Percentiles rank a stretch among this genome's conserved stretches.
These are phyloP conservation scores for Xylaria sp. DNA, from an alignment of 2,329 filamentous ascomycete species.

Conservation along the genomic window DNA sequence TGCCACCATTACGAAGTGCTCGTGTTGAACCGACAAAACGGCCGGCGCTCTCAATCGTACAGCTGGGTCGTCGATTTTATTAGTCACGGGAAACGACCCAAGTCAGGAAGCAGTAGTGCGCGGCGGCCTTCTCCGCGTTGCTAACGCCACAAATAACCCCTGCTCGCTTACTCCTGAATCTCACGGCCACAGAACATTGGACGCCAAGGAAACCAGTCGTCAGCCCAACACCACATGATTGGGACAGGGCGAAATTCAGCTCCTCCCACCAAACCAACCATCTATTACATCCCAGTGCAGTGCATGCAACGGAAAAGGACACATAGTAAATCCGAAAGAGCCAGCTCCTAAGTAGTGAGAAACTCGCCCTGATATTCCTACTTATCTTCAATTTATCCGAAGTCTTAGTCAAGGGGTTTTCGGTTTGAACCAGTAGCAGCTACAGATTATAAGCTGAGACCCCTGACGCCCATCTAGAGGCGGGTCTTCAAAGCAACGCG, in stretches of 20 bases:
- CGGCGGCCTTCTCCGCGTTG: constrained; percentile 26
- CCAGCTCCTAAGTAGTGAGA: background rate
- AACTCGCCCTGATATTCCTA: background rate
- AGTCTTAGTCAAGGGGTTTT: background rate
- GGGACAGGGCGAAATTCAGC: constrained; percentile 32
- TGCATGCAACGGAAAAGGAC: background rate
- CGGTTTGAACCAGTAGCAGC: background rate
- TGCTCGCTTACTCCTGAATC: constrained; percentile 35
- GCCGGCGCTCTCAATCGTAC: constrained; percentile 7
- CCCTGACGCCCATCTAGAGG: constrained; percentile 1
- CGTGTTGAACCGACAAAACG: constrained; percentile 18
- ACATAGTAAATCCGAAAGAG: background rate
- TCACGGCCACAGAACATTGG: constrained; percentile 25
- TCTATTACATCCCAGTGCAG: constrained; percentile 8
- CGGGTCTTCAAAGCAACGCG: constrained; percentile 6
- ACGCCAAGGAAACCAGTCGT: constrained; percentile 25
- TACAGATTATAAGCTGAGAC: background rate
- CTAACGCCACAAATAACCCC: constrained; percentile 26
- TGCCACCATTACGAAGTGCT: constrained; percentile 28
- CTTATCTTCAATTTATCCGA: constrained; percentile 1
- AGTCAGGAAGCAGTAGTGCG: constrained; percentile 19
- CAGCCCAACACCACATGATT: constrained; percentile 26
- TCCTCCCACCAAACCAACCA: constrained; percentile 7
- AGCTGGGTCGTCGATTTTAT: constrained; percentile 22
- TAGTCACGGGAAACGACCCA: constrained; percentile 23